Evolutionary conservation across 345 rosid genomes (phyloP).

Genomic region (Salix brachista): DNA sequence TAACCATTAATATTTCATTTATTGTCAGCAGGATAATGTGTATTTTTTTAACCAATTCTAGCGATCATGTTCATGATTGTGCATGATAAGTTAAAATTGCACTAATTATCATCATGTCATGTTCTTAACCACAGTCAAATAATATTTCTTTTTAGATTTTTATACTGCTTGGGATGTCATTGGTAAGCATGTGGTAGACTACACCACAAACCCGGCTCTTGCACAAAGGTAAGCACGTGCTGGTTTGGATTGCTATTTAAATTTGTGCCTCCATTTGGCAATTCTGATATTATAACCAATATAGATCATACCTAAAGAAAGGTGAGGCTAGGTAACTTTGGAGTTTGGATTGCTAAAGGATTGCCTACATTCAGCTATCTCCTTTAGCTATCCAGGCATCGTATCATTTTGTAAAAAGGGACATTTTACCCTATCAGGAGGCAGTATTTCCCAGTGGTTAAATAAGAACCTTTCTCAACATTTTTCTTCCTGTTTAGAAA

Average conservation of each 20-base stretch:
- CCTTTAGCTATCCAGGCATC: not conserved
- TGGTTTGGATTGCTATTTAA: not conserved
- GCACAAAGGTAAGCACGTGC: constrained; percentile 56
- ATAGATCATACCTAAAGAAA: not conserved
- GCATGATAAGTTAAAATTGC: not conserved
- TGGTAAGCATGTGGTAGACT: constrained; percentile 51
- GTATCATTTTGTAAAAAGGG: not conserved
- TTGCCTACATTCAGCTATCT: constrained; percentile 5
- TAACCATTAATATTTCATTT: not conserved
- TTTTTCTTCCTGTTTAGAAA: not conserved
- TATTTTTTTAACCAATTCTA: not conserved
- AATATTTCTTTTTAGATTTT: constrained; percentile 55
- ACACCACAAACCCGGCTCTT: constrained; percentile 49
- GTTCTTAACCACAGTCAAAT: constrained; percentile 12
- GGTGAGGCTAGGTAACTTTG: constrained; percentile 5
- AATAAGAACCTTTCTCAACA: not conserved
- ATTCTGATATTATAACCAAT: not conserved
- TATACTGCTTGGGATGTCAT: constrained; percentile 94
- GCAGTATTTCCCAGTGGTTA: not conserved
- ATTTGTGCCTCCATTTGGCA: not conserved
- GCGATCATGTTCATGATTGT: not conserved
- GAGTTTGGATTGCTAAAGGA: not conserved
- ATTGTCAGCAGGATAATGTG: no score
- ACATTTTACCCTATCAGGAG: not conserved
- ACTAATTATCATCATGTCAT: not conserved